phyloP scores from a whole-genome alignment of 129 eudicot genomes.

The carrot (Daucus carota) region DH1_v3.0 NC_030389.2:7032501-7033000 shows the following conservation, averaged over 20 bases:
- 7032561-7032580: too few species aligned
- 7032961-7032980: constrained; percentile 40
- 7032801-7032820: constrained; percentile 22
- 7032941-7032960: constrained; percentile 63
- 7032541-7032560: too few species aligned
- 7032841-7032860: constrained; percentile 10
- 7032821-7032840: constrained; percentile 20
- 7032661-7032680: constrained; percentile 22
- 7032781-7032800: constrained; percentile 22
- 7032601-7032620: constrained; percentile 20
- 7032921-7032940: constrained; percentile 55
- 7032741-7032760: not conserved
- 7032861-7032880: constrained; percentile 17
- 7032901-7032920: constrained; percentile 25
- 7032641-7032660: constrained; percentile 28
- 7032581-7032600: too few species aligned
- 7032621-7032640: constrained; percentile 16
- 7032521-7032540: too few species aligned
- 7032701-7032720: constrained; percentile 14
- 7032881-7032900: constrained; percentile 26
- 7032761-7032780: constrained; percentile 22
- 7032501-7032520: too few species aligned
- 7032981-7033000: constrained; percentile 50
- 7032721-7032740: constrained; percentile 10
- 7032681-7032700: constrained; percentile 22